Evolutionary conservation across 768 basidiomycete species (phyloP), one percentile per base, ranked within the genome.

Genomic region (Trametopsis cervina): DNA sequence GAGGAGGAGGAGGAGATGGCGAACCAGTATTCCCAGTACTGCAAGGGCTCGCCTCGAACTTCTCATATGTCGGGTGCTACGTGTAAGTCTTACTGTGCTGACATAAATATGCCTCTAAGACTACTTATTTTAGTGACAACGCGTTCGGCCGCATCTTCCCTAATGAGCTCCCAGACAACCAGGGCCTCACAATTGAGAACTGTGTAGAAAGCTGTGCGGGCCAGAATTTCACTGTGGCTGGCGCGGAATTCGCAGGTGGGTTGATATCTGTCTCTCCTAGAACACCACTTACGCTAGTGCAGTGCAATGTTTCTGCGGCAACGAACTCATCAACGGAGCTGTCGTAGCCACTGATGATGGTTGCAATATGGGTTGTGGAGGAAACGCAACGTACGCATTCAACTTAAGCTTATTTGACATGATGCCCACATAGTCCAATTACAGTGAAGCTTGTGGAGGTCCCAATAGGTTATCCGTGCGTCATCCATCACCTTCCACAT

Each of bases 291-390:
- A 42, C 22, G 20, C 38, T 38, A 15, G 12, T 25, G 21, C 23
- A 47, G 37, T 41, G 36, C 33, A 36, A 4, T 49, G 50, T 26
- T 54, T 80, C 66, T 93, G 90, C 54, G 87, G 85, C 2, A 72
- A 88, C 58, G 64, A 69, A 10, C 66, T 90, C 40, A 67, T 80
- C 11, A 71, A 76, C 24, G 83, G 82, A 9, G 87, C 85, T 1
- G 76, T 72, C 1, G 41, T 57, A 13, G 75, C 73, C 0, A 52
- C 68, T 1, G 73, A 74, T 1, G 62, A 67, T 2, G 72, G 72
- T 27, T 94, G 91, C 59, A 78, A 75, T 60, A 87, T 84, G 83
- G 72, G 70, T 0, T 94, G 91, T 52, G 73, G 73, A 15, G 91
- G 88, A 20, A 82, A 80, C 49, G 33, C 77, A 10, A 70, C 75